phyloP scores from a whole-genome alignment of 2,329 filamentous ascomycete genomes.

The Fusarium sp. region DNA sequence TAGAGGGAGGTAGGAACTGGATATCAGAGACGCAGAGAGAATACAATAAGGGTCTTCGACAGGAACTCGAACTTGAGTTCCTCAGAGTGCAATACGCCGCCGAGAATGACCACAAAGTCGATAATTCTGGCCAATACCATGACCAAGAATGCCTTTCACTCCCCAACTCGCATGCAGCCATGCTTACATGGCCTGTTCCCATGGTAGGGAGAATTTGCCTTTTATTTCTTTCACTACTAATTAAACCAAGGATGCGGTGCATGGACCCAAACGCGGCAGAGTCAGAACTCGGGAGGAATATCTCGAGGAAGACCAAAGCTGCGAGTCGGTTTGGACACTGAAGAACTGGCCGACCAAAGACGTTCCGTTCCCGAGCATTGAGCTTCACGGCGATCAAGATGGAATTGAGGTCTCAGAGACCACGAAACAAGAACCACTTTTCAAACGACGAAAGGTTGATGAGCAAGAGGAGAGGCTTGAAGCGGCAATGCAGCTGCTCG shows the following conservation, averaged over 20 bases:
- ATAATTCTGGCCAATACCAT: neutral
- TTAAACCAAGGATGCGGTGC: neutral
- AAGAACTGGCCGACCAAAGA: slow-evolving; percentile 20
- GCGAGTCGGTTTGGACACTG: neutral
- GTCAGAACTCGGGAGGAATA: neutral
- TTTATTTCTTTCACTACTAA: neutral
- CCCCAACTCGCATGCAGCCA: neutral
- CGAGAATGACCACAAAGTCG: neutral
- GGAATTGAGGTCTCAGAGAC: neutral
- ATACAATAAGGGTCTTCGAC: neutral
- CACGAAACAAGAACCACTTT: neutral
- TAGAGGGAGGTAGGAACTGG: neutral
- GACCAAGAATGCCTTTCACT: neutral
- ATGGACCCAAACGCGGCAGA: neutral
- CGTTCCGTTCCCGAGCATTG: slow-evolving; percentile 17
- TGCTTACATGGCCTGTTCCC: neutral
- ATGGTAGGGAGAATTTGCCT: neutral
- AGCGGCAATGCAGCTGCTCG: neutral
- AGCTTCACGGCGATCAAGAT: neutral
- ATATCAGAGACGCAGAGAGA: neutral
- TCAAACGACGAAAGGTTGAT: neutral
- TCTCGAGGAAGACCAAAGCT: neutral
- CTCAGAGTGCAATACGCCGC: neutral
- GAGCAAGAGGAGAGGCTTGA: neutral
- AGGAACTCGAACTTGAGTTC: slow-evolving; percentile 5